A percentile compares a stretch with the other conserved stretches of the same genome.
These are phyloP conservation scores for Thuidium tamariscinum DNA, from an alignment of 225 moss, liverwort and hornwort genomes.

Conservation along the genomic window DNA sequence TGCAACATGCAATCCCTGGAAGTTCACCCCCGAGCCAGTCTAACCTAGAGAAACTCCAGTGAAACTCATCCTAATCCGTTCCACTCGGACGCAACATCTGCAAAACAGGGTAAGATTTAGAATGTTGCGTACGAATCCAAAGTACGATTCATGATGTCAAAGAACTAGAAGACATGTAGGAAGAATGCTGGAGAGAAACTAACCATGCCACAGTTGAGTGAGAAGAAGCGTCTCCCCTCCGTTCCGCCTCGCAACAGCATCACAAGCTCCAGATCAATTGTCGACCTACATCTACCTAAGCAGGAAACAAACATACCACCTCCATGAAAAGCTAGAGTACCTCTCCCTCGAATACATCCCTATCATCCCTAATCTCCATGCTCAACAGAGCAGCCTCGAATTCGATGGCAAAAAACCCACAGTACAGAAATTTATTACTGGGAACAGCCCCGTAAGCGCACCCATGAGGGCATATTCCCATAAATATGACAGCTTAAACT, in stretches of 20 bases:
- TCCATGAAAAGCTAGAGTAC: conserved; percentile 31
- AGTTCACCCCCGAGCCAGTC: conserved; percentile 1
- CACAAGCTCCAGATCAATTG: neutral
- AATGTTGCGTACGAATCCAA: neutral
- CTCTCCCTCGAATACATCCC: neutral
- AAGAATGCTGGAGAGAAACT: no score
- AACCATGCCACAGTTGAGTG: neutral
- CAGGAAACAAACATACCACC: conserved; percentile 34
- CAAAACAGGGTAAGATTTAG: neutral
- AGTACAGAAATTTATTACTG: neutral
- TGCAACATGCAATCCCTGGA: neutral
- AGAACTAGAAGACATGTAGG: neutral
- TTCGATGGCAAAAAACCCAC: neutral
- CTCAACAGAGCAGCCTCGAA: neutral
- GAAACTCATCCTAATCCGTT: neutral
- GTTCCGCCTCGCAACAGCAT: neutral
- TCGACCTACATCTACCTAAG: conserved; percentile 22
- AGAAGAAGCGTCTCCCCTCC: neutral
- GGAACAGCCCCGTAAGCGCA: neutral
- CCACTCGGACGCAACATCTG: neutral
- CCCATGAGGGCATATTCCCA: neutral
- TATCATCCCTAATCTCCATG: neutral
- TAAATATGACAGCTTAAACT: neutral
- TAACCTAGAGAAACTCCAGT: neutral
- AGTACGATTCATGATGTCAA: neutral